These are phyloP conservation scores for Xerocomellus amylosporus DNA, from an alignment of 768 basidiomycete species.

Conservation along the genomic window DNA sequence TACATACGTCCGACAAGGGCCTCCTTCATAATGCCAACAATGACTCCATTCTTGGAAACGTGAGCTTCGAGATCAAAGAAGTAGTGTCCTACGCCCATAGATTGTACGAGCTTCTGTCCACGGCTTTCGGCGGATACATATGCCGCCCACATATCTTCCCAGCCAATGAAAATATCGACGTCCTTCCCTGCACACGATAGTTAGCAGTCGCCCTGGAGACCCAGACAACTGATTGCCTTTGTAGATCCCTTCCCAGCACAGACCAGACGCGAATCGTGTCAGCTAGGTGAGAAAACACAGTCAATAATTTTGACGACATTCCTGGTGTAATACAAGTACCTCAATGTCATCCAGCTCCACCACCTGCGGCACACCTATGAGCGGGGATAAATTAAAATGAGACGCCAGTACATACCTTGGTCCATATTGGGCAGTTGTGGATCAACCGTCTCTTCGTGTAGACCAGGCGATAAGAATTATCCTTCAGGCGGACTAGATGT, in stretches of 20 bases:
- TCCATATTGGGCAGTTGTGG: constrained; percentile 27
- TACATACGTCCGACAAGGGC: constrained; percentile 27
- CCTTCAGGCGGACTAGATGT: constrained; percentile 31
- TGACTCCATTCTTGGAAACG: constrained; percentile 26
- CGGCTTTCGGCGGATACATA: constrained; percentile 27
- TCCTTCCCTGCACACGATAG: constrained; percentile 17
- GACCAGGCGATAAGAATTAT: constrained; percentile 24
- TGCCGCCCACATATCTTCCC: constrained; percentile 21
- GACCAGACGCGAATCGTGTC: constrained; percentile 21
- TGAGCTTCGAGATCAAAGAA: constrained; percentile 32
- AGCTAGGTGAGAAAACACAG: constrained; percentile 12
- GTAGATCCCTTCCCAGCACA: constrained; percentile 31
- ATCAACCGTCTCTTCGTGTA: constrained; percentile 26
- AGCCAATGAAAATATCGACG: constrained; percentile 30
- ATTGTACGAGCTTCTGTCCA: constrained; percentile 32
- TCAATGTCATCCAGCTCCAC: constrained; percentile 33
- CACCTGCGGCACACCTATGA: constrained; percentile 20
- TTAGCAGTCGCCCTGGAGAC: background rate
- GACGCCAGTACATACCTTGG: constrained; percentile 18
- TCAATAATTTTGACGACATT: background rate
- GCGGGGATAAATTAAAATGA: background rate
- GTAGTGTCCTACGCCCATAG: constrained; percentile 26
- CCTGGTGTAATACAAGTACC: constrained; percentile 5
- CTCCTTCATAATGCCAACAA: constrained; percentile 34
- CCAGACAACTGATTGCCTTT: constrained; percentile 14